Percentiles rank a stretch among this genome's conserved stretches.
These are phyloP conservation scores for Fusarium sp. DNA, from an alignment of 2,329 filamentous ascomycete genomes.

Conservation along the genomic window DNA sequence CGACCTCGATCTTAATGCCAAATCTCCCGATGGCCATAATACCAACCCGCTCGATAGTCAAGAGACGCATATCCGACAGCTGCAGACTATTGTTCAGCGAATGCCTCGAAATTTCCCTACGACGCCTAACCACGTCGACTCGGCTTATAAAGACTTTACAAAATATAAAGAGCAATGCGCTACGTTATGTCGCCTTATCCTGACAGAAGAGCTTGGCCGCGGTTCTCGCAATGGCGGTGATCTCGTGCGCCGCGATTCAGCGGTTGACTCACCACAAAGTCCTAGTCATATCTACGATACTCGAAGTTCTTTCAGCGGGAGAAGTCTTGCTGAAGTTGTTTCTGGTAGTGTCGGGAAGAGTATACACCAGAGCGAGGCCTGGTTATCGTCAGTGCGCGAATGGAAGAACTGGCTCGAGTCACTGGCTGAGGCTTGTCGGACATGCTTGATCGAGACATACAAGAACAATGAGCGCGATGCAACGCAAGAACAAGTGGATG, in stretches of 20 bases:
- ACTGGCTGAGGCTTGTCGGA: constrained; percentile 55
- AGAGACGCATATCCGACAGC: constrained; percentile 51
- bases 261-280: constrained; percentile 49
- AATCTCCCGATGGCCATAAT: constrained; percentile 41
- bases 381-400: constrained; percentile 55
- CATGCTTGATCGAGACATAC: constrained; percentile 59
- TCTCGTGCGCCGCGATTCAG: constrained; percentile 46
- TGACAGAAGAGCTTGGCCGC: constrained; percentile 55
- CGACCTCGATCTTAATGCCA: constrained; percentile 45
- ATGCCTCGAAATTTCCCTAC: constrained; percentile 50
- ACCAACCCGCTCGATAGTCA: constrained; percentile 44
- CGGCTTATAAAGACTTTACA: constrained; percentile 57
- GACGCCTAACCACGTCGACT: constrained; percentile 54
- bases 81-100: constrained; percentile 51
- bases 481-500: constrained; percentile 56
- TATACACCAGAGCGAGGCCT: constrained; percentile 47
- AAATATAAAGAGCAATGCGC: constrained; percentile 56
- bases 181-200: constrained; percentile 54
- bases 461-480: constrained; percentile 58
- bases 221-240: constrained; percentile 39
- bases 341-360: constrained; percentile 42
- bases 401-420: constrained; percentile 58
- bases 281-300: constrained; percentile 49
- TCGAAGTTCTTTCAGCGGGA: constrained; percentile 53
- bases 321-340: constrained; percentile 50